Base-by-base conservation (phyloP, 164 flowering plant genomes). In the Santalum album region DNA sequence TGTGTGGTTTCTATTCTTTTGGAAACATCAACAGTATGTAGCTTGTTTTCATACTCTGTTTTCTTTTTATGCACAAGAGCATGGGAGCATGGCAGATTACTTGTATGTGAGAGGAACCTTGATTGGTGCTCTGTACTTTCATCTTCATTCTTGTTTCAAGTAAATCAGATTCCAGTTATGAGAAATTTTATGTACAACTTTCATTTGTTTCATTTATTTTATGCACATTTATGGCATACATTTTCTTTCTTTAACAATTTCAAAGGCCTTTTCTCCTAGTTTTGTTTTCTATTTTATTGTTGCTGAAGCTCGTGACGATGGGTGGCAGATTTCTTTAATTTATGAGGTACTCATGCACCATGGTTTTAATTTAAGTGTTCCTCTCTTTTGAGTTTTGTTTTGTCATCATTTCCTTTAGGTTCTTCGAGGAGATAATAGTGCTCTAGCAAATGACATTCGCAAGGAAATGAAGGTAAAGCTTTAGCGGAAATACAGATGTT, bases 401-500 rank as follows among this genome's bases (percentile, higher is more conserved):
- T 29, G 20, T 23, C 29, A 38, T 58, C 35, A 32, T 6, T 25
- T 51, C 22, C 53, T 43, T 64, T 57, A 92, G 99, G 97, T 94
- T 60, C 59, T 94, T 56, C 81, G 80, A 50, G 99, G 90, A 29
- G 99, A 90, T 74, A 89, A 94, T 66, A 94, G 88, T 65, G 63
- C 73, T 64, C 87, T 89, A 59, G 99, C 99, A 54, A 94, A 79
- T 74, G 97, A 94, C 69, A 94, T 94, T 40, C 85, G 90, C 54
- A 90, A 92, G 73, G 99, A 89, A 76, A 94, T 94, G 87, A 94
- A 94, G 97, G 99, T 92, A 77, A 38, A 39, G 24, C 43, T 32
- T 60, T 25, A n/a, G 24, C n/a, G 21, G 10, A 52, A 29, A 50
- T 27, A 29, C 12, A 14, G 53, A 7, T 38, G 43, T 46, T 43